Evolutionary conservation across 306 rosid genomes (phyloP), one percentile per base, ranked within the genome.

Genomic region (Cucumis melo): DNA sequence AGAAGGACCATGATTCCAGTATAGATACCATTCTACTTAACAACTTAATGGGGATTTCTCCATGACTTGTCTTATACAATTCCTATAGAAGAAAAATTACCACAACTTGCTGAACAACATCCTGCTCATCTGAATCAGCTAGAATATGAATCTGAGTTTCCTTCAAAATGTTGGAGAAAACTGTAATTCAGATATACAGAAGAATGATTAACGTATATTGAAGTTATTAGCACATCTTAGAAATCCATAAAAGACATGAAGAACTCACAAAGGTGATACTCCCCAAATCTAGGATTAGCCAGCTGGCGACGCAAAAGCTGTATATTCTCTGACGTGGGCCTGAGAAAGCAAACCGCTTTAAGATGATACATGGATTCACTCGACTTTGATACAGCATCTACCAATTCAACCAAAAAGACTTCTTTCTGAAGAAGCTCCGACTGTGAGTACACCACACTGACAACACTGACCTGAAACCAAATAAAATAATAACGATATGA

Each of bases 131-230:
- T 42, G 97, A 87, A 87, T 94, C 99, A 64, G 97, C 99, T 81
- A 94, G 86, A 42, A 82, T 48, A 77, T 90, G 97, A 87, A 94
- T 90, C 82, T 94, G 96, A 80, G 91, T 84, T 83, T 92, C 96
- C 95, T 90, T 92, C 96, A 94, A 77, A 78, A 94, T 81, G 91
- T 90, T 94, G 92, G 99, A 91, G 95, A 94, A 94, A 89, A 89
- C 97, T 94, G 97, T 79, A 79, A 90, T 84, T 83, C 84, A 82
- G 78, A 85, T 76, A 88, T 75, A 80, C 58, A 82, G 82, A 78
- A 89, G 81, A 88, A 86, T 85, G 76, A 59, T 83, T 81, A 79
- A 86, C 80, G 83, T 83, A 84, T 76, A 21, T 27, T 23, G 16
- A 72, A 27, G 44, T 72, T 50, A 72, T 10, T 15, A 8, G 9